Conservation (phyloP, 2,329 filamentous ascomycete genomes). For the Furcasterigmium sp. region DNA sequence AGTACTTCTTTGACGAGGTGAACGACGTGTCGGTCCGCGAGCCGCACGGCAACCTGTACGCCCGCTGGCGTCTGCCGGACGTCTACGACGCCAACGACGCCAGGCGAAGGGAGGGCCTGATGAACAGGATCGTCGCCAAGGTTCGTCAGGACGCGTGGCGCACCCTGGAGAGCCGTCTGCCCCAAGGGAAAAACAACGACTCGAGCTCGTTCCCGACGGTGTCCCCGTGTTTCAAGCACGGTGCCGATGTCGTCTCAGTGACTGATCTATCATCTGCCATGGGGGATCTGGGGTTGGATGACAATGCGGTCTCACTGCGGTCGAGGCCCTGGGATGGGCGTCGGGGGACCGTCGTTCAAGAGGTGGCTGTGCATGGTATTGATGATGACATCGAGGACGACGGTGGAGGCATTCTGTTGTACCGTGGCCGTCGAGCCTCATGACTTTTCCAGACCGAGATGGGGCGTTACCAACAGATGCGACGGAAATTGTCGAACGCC, state of each 20-base stretch:
- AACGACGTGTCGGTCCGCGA: constrained; percentile 13
- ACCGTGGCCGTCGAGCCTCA: background rate
- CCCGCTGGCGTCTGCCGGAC: constrained; percentile 30
- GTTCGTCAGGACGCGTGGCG: constrained; percentile 21
- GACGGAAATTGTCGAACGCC: too few species aligned
- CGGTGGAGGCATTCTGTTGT: background rate
- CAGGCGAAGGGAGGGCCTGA: background rate
- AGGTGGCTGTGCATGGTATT: background rate
- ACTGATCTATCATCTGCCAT: background rate
- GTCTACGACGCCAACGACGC: constrained; percentile 10
- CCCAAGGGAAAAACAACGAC: background rate
- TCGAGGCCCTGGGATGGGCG: background rate
- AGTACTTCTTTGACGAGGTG: constrained; percentile 27
- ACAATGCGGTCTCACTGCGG: background rate
- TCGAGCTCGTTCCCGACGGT: background rate
- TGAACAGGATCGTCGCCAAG: constrained; percentile 16
- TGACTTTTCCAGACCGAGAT: too few species aligned
- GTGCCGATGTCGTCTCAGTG: background rate
- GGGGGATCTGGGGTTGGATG: background rate
- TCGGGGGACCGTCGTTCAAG: background rate
- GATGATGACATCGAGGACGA: background rate
- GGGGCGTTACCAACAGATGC: too few species aligned
- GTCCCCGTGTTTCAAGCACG: background rate
- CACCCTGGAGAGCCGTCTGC: constrained; percentile 19
- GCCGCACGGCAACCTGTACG: constrained; percentile 31